Conservation (phyloP, 441 rosid species). For the Pelargonium myrrhifolium region DNA sequence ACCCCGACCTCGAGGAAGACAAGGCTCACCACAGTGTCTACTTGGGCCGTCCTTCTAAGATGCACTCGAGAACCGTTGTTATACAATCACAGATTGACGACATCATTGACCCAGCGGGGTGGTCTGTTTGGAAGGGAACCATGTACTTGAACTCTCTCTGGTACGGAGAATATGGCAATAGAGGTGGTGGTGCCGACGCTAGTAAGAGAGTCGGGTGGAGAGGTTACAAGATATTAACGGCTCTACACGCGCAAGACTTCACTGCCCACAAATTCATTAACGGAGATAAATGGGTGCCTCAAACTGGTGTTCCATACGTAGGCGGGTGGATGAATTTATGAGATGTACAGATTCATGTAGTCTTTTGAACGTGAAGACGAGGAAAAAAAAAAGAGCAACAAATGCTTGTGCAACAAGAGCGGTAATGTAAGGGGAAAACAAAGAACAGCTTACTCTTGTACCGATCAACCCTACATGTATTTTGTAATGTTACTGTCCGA, state of each 20-base stretch:
- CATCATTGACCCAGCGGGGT: conserved; percentile 39
- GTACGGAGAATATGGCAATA: conserved; percentile 32
- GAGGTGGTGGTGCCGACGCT: neutral
- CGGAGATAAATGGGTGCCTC: neutral
- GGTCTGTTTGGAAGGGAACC: conserved; percentile 18
- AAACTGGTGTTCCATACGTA: neutral
- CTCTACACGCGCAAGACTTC: neutral
- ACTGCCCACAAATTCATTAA: neutral
- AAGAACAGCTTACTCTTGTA: no score
- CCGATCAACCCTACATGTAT: no score
- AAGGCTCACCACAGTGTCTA: conserved; percentile 25
- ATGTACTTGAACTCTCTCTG: conserved; percentile 21
- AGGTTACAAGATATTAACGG: neutral
- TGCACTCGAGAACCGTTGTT: conserved; percentile 39
- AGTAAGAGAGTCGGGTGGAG: neutral
- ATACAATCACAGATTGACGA: conserved; percentile 35
- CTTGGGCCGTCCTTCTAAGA: conserved; percentile 45
- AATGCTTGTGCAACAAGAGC: no score
- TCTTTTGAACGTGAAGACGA: no score
- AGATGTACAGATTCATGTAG: no score
- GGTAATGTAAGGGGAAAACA: no score
- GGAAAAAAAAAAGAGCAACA: no score
- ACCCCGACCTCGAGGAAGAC: conserved; percentile 33
- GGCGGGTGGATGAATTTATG: conserved; percentile 1
- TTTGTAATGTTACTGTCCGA: no score